Percentiles rank a stretch among this genome's conserved stretches.
Evolutionary conservation across 2,329 filamentous ascomycete genomes (phyloP).

Genomic region (Calonectria hawksworthii): DNA sequence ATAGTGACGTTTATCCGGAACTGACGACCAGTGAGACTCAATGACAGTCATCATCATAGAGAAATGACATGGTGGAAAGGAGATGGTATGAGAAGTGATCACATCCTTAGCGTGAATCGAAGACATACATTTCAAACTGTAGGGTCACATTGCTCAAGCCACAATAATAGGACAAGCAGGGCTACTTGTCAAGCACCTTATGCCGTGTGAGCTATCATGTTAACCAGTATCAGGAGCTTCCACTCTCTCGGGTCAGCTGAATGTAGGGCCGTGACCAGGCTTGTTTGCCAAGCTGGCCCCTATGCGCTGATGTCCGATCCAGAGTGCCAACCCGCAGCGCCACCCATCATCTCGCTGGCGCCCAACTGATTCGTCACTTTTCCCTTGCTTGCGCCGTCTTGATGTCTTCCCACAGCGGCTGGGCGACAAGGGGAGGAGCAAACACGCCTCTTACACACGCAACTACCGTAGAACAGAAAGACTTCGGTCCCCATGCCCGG

Average conservation of each 20-base stretch:
- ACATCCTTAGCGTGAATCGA: background rate
- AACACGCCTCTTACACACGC: background rate
- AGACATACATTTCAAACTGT: constrained; percentile 8
- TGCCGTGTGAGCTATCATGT: background rate
- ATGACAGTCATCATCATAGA: background rate
- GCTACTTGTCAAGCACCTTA: background rate
- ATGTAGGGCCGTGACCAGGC: background rate
- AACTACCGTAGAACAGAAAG: background rate
- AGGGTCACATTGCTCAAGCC: background rate
- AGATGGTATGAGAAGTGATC: background rate
- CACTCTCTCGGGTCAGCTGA: background rate
- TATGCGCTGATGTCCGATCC: background rate
- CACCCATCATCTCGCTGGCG: constrained; percentile 20
- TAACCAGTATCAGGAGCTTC: background rate
- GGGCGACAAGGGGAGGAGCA: background rate
- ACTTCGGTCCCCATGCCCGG: background rate
- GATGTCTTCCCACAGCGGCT: background rate
- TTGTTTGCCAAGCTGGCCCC: background rate
- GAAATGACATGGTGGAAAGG: background rate
- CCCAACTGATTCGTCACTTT: constrained; percentile 17
- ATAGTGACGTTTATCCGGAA: constrained; percentile 44
- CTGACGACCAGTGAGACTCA: constrained; percentile 18
- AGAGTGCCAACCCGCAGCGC: constrained; percentile 18
- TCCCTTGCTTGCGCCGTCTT: background rate
- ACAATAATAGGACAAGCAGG: background rate